Base-by-base conservation (phyloP, 768 basidiomycete species). In the Thelephora aurantiotincta region DNA sequence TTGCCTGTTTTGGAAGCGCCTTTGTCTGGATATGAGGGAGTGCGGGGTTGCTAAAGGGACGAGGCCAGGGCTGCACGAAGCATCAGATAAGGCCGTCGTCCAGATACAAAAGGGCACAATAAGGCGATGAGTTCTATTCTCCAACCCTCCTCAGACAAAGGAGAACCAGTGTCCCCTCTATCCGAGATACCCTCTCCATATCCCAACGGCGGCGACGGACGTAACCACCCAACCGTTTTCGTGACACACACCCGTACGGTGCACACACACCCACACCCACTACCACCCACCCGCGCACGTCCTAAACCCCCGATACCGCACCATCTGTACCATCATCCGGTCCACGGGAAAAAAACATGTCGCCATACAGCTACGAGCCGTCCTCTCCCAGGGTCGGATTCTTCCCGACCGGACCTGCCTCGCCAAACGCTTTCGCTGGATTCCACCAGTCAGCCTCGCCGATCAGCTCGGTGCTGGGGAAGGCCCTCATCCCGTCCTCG, bases 371-470 rank as follows among this genome's bases (percentile, higher is more conserved):
- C 53, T 49, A 54, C 45, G 52, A 55, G 26, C 51, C 53, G 4
- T 51, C 57, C n/a, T 56, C 63, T 42, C 54, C 52, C 19, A 14
- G 53, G 3, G 14, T 36, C 14, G 53, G 59, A 50, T 64, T 65
- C 58, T 65, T 65, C 62, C 63, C 64, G 13, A 58, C 48, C 11
- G 60, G 55, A 2, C 61, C 63, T 48, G 52, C 59, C 34, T 55
- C 60, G 14, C 64, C 64, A 33, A 58, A 65, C 53, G 64, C 64
- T 30, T 65, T 65, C 57, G 46, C 61, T 43, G 46, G 56, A 18
- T 62, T 65, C 55, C 61, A 63, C 50, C 58, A 61, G 50, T 60
- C 54, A 45, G 53, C 41, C 59, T 63, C 48, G 45, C 38, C 55
- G 30, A 60, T 64, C 58, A 61, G 56, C 53, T 60, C 64, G 22